A percentile compares a stretch with the other conserved stretches of the same genome.
Conservation (phyloP, 139 green algal genomes). For the Auxenochlorella pyrenoidosa region DNA sequence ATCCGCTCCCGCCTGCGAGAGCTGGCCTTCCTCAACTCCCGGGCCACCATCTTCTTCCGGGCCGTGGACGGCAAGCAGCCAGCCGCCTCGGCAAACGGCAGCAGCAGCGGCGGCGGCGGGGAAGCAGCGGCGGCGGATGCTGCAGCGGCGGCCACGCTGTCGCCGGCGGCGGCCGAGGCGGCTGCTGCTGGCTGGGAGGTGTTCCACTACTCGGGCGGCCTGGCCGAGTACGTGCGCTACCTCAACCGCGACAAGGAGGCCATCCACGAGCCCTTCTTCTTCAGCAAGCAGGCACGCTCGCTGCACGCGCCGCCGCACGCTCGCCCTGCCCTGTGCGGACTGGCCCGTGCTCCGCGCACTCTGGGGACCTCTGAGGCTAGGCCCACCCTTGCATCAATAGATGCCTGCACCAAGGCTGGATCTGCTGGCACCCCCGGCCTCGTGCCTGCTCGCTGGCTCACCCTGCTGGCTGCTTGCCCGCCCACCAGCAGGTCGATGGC, state of each 20-base stretch:
- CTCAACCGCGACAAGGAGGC: slow-evolving; percentile 69
- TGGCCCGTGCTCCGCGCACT: neutral
- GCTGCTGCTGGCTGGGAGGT: slow-evolving; percentile 68
- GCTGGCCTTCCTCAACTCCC: slow-evolving; percentile 95
- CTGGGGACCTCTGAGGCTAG: no score
- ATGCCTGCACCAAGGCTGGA: no score
- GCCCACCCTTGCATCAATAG: no score
- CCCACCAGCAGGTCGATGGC: slow-evolving; percentile 54
- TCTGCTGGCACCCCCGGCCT: no score
- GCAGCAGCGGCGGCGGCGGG: slow-evolving; percentile 28
- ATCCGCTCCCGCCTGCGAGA: slow-evolving; percentile 89
- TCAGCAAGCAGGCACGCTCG: slow-evolving; percentile 38
- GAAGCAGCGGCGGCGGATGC: slow-evolving; percentile 14
- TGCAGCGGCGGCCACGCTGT: slow-evolving; percentile 19
- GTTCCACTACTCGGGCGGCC: slow-evolving; percentile 71
- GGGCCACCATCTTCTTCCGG: slow-evolving; percentile 71
- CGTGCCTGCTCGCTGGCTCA: no score
- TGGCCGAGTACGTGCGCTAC: slow-evolving; percentile 90
- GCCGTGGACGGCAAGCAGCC: neutral
- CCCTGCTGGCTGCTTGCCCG: neutral
- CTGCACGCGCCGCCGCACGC: neutral
- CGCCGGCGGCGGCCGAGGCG: neutral
- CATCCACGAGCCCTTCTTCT: slow-evolving; percentile 83
- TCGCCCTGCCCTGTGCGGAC: neutral
- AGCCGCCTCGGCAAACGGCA: neutral